Percentiles rank a stretch among this genome's conserved stretches.
Evolutionary conservation across 371 early-diverging fungal genomes (phyloP).

Genomic region (Entomophthora muscae): DNA sequence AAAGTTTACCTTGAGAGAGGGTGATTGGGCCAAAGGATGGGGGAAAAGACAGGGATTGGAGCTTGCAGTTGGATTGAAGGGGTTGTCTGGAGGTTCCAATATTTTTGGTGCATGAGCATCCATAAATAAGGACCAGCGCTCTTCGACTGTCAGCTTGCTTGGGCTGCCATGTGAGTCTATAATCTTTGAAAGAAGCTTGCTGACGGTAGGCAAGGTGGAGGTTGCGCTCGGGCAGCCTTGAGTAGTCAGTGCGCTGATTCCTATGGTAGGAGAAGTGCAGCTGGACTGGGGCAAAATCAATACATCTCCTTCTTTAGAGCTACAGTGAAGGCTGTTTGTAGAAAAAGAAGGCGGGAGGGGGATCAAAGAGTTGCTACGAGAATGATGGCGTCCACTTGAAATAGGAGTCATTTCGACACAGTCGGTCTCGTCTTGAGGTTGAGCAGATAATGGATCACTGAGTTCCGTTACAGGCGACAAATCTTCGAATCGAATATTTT

Average conservation of each 20-base stretch:
- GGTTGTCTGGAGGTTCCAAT: neutral
- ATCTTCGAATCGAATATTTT: neutral
- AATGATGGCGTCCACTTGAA: neutral
- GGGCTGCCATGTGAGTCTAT: neutral
- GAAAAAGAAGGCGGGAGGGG: neutral
- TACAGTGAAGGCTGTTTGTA: neutral
- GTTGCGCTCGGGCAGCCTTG: neutral
- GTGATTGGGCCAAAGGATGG: neutral
- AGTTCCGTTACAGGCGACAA: neutral
- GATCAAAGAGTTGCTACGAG: neutral
- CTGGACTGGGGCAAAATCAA: neutral
- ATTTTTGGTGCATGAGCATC: conserved; percentile 2
- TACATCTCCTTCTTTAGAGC: neutral
- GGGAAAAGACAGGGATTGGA: too few relatives aligned
- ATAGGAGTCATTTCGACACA: neutral
- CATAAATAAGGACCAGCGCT: conserved; percentile 4
- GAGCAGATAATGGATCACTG: neutral
- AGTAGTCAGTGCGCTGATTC: neutral
- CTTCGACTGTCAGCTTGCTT: neutral
- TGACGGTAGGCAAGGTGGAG: neutral
- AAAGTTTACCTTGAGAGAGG: neutral
- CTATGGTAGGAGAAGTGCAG: conserved; percentile 7
- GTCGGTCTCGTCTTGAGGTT: neutral
- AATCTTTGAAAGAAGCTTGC: neutral
- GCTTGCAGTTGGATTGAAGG: neutral